Evolutionary conservation across 805 yeast species (phyloP), one percentile per base, ranked within the genome.

Genomic region (Candida boleticola): DNA sequence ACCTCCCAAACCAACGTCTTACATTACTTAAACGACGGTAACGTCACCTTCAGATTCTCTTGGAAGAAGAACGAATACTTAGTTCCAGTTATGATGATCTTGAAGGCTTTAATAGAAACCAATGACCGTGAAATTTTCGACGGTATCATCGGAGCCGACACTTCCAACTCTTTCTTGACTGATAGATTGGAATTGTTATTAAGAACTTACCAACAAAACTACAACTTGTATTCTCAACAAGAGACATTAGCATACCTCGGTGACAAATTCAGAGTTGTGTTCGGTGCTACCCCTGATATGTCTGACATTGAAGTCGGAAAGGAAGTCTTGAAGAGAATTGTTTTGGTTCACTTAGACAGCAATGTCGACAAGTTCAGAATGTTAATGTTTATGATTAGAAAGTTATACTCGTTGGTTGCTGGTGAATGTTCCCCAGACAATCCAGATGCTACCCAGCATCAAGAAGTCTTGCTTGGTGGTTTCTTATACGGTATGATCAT

Each of bases 401-500:
- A 93, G 68, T 76, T 93, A 47, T 93, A 93, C 63, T 77, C 98
- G 0, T 76, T 93, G 50, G 98, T 92, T 35, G 97, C 97, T 29
- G 97, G 97, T 46, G 97, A 92, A 61, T 92, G 97, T 65, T 73
- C 90, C 40, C 92, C 97, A 14, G 99, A 93, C 65, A 93, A 93
- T 68, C 99, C 99, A 61, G 99, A 93, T 82, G 95, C 98, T 38
- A 88, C 97, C 7, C 99, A 93, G 74, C 97, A 93, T 74, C 99
- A 93, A 69, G 99, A 93, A 69, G 87, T 93, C 25, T 69, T 93
- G 48, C 76, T 93, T 43, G 98, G 98, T 50, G 99, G 99, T 13
- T 88, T 93, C 77, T 73, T 93, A 42, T 93, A 89, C 55, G 97
- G 97, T 52, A 90, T 90, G 96, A 92, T 93, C 51, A 66, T 93